Evolutionary conservation across 1,139 yeast genomes (phyloP).

Genomic region (Lodderomyces beijingensis): DNA sequence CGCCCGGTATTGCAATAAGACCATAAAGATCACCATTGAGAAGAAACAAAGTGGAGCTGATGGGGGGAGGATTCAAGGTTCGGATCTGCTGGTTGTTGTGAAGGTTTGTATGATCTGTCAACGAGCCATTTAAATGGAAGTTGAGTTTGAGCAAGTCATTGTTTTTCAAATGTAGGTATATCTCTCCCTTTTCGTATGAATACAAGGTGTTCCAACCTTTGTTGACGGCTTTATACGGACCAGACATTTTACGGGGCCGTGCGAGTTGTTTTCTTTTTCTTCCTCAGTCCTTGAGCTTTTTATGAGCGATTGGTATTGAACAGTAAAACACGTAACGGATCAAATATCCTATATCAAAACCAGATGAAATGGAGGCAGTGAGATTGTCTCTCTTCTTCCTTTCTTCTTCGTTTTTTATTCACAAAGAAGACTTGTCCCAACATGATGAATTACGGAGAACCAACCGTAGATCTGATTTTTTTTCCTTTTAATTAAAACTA

Average conservation of each 20-base stretch:
- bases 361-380: no score
- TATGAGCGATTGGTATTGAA: no score
- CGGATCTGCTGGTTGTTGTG: slow-evolving; percentile 19
- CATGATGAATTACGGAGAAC: no score
- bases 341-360: neutral
- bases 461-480: no score
- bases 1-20: slow-evolving; percentile 4
- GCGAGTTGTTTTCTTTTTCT: slow-evolving; percentile 1
- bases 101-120: slow-evolving; percentile 11
- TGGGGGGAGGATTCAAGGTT: slow-evolving; percentile 29
- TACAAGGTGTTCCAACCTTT: slow-evolving; percentile 33
- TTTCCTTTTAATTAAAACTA: no score
- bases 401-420: no score
- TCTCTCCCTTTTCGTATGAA: slow-evolving; percentile 29
- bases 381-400: no score
- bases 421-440: no score
- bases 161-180: slow-evolving; percentile 34
- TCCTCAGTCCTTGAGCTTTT: no score
- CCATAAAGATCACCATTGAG: slow-evolving; percentile 30
- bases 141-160: slow-evolving; percentile 33
- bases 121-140: slow-evolving; percentile 31
- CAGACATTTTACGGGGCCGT: neutral
- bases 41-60: slow-evolving; percentile 29
- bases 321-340: no score
- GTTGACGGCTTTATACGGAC: slow-evolving; percentile 3